phyloP scores from a whole-genome alignment of 2,329 filamentous ascomycete species.

The Whalleya microplaca region DNA sequence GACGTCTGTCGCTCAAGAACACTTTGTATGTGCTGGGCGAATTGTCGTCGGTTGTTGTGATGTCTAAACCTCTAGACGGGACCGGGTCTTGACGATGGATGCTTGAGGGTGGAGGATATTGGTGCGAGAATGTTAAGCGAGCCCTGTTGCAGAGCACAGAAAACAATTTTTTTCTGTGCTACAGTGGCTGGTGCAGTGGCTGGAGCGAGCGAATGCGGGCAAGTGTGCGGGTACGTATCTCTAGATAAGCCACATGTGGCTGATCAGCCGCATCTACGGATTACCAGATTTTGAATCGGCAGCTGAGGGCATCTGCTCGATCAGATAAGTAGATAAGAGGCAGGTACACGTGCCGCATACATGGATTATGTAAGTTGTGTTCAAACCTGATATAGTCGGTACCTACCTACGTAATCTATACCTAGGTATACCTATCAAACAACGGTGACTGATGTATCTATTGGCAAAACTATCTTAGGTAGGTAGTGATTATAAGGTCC shows the following conservation, averaged over 20 bases:
- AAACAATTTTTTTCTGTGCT: constrained; percentile 26
- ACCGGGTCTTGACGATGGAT: constrained; percentile 32
- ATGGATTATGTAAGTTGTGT: no score
- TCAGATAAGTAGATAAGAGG: no score
- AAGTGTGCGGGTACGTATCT: background rate
- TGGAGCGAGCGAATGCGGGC: no score
- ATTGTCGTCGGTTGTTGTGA: constrained; percentile 47
- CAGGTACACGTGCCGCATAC: no score
- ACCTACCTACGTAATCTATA: no score
- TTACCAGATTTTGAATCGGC: no score
- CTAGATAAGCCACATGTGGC: constrained; percentile 13
- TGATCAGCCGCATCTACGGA: background rate
- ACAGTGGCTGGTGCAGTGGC: constrained; percentile 22
- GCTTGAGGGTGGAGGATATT: constrained; percentile 28
- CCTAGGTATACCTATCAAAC: no score
- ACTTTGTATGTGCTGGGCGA: constrained; percentile 44
- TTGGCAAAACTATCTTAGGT: no score
- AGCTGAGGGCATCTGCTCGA: no score
- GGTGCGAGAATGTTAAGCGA: constrained; percentile 35
- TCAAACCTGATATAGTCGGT: no score
- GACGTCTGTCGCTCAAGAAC: constrained; percentile 52
- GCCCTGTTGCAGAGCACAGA: constrained; percentile 32
- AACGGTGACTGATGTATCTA: no score
- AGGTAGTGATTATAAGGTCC: no score
- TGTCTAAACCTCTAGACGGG: constrained; percentile 34